These are phyloP conservation scores for Alternaria solani DNA, from an alignment of 2,329 filamentous ascomycete genomes.

Conservation along the genomic window DNA sequence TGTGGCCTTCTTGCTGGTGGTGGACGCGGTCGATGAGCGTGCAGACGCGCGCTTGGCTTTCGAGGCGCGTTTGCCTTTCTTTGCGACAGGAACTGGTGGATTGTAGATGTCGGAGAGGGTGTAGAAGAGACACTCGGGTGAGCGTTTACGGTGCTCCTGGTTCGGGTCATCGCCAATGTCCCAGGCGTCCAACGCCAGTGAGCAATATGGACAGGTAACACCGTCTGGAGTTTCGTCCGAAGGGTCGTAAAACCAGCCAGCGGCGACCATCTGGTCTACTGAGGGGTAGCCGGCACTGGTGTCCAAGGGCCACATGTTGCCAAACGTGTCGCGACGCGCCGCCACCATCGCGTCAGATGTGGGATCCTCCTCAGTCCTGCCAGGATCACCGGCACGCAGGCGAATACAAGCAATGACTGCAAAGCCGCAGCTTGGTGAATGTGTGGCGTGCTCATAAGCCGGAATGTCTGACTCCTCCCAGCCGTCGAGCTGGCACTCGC, in stretches of 20 bases:
- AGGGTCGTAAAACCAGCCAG: slow-evolving; percentile 94
- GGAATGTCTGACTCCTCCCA: slow-evolving; percentile 92
- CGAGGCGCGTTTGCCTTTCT: slow-evolving; percentile 39
- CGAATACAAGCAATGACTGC: slow-evolving; percentile 69
- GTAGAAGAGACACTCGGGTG: slow-evolving; percentile 85
- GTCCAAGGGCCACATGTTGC: slow-evolving; percentile 87
- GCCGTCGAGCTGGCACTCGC: slow-evolving; percentile 82
- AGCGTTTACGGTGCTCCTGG: slow-evolving; percentile 86
- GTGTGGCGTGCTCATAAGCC: slow-evolving; percentile 82
- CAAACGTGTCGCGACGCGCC: slow-evolving; percentile 84
- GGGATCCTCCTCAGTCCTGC: slow-evolving; percentile 76
- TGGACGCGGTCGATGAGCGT: slow-evolving; percentile 25
- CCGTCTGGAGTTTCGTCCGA: slow-evolving; percentile 84
- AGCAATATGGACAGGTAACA: slow-evolving; percentile 90
- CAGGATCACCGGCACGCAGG: slow-evolving; percentile 67
- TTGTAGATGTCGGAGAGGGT: slow-evolving; percentile 67
- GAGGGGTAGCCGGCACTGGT: slow-evolving; percentile 35
- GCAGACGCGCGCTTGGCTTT: slow-evolving; percentile 40
- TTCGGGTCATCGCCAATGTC: slow-evolving; percentile 89
- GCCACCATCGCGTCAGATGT: slow-evolving; percentile 73
- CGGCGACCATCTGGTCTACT: slow-evolving; percentile 80
- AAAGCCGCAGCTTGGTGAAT: slow-evolving; percentile 86
- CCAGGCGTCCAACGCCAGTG: slow-evolving; percentile 91
- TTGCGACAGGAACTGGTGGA: slow-evolving; percentile 29
- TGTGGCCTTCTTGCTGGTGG: slow-evolving; percentile 24